Evolutionary conservation across 2,329 filamentous ascomycete species (phyloP).

Genomic region (Didymella keratinophila): DNA sequence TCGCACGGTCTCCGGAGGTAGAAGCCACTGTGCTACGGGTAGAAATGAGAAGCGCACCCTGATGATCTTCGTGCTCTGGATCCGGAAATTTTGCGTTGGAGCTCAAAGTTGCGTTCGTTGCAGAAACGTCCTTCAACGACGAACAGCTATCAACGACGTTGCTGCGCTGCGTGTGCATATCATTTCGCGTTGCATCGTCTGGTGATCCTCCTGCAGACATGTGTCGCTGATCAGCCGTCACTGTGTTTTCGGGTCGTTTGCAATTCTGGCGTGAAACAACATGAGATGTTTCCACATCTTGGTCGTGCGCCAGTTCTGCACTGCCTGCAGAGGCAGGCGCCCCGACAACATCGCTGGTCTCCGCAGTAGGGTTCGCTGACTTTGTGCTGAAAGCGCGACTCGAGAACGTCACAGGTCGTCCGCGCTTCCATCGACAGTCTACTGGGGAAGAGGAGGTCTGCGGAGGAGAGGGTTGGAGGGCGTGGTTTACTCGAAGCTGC

Average conservation of each 20-base stretch:
- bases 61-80: not conserved
- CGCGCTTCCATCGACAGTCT: constrained; percentile 32
- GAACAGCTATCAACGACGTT: not conserved
- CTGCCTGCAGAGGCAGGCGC: not conserved
- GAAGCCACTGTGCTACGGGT: not conserved
- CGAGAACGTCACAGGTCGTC: constrained; percentile 26
- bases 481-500: constrained; percentile 3
- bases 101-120: not conserved
- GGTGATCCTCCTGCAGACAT: not conserved
- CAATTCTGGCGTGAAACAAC: not conserved
- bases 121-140: not conserved
- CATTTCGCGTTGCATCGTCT: not conserved
- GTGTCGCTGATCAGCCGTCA: not conserved
- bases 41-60: not conserved
- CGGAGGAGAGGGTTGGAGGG: constrained; percentile 15
- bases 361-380: not conserved
- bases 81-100: not conserved
- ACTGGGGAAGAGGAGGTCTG: constrained; percentile 9
- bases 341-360: not conserved
- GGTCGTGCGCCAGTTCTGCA: not conserved
- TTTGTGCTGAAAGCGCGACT: constrained; percentile 18
- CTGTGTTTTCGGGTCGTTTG: not conserved
- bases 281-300: not conserved
- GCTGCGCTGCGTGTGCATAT: not conserved
- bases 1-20: not conserved